phyloP scores from a whole-genome alignment of 768 basidiomycete genomes.

The Chalciporus sphaerocephalus region DNA sequence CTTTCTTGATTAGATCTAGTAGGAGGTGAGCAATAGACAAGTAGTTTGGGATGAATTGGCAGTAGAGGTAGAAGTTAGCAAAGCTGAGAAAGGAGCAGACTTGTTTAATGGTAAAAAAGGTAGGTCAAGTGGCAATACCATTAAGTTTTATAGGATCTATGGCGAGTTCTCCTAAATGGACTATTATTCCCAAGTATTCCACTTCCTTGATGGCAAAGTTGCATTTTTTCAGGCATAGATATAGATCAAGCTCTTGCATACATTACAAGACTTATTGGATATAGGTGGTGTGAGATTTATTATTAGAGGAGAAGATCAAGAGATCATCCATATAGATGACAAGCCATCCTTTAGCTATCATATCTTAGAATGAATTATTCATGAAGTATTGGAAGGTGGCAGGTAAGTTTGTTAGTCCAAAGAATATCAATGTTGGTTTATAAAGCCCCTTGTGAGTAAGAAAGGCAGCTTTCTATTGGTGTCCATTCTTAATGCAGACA shows the following conservation, averaged over 20 bases:
- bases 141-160: too few relatives aligned
- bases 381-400: conserved; percentile 21
- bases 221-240: too few relatives aligned
- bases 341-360: conserved; percentile 16
- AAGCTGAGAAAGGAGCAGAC: too few relatives aligned
- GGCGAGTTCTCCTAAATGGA: too few relatives aligned
- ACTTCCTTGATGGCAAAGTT: too few relatives aligned
- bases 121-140: too few relatives aligned
- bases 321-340: too few relatives aligned
- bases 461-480: conserved; percentile 5
- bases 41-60: conserved; percentile 32
- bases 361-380: background rate
- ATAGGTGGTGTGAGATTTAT: conserved; percentile 27
- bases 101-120: too few relatives aligned
- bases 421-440: too few relatives aligned
- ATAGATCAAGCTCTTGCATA: too few relatives aligned
- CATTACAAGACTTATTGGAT: background rate
- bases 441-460: too few relatives aligned
- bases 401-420: conserved; percentile 14
- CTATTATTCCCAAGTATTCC: too few relatives aligned
- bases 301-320: conserved; percentile 30
- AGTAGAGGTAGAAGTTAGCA: conserved; percentile 27
- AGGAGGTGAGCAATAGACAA: conserved; percentile 28
- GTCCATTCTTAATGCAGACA: background rate
- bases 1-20: background rate